These are phyloP conservation scores for Pythium sukuiense DNA, from an alignment of 352 stramenopile genomes.

Conservation along the genomic window DNA sequence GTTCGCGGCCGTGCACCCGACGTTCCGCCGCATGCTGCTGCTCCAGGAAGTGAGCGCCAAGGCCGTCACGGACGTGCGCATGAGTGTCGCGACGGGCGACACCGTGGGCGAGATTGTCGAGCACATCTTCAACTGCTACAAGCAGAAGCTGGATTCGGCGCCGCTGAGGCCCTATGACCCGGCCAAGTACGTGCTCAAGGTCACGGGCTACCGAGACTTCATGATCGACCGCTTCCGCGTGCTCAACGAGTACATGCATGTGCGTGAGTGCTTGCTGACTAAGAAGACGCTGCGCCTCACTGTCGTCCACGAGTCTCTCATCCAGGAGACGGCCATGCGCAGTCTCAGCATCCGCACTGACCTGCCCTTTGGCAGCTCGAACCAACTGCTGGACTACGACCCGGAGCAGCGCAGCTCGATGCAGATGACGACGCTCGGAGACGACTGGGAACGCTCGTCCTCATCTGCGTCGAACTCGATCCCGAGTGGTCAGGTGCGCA, in stretches of 20 bases:
- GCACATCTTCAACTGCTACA: constrained; percentile 90
- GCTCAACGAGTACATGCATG: constrained; percentile 88
- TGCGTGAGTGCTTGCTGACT: constrained; percentile 81
- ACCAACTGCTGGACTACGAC: constrained; percentile 62
- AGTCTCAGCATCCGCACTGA: constrained; percentile 76
- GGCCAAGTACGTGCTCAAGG: constrained; percentile 82
- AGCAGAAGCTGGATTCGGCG: constrained; percentile 71
- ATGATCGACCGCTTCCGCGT: constrained; percentile 82
- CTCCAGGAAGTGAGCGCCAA: constrained; percentile 83
- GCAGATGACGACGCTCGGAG: constrained; percentile 71
- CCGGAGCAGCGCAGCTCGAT: constrained; percentile 61
- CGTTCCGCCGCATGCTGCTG: constrained; percentile 82
- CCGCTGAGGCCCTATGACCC: constrained; percentile 78
- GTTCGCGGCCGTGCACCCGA: constrained; percentile 77
- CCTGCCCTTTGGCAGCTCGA: constrained; percentile 44
- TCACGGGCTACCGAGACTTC: constrained; percentile 85
- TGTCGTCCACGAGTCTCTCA: constrained; percentile 84
- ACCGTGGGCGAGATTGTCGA: constrained; percentile 88
- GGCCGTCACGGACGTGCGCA: constrained; percentile 82
- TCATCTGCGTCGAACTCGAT: constrained; percentile 31
- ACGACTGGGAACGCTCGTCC: constrained; percentile 64
- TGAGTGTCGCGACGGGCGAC: constrained; percentile 80
- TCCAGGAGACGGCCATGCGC: constrained; percentile 79
- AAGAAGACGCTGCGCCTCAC: constrained; percentile 87
- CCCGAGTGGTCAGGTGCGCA: constrained; percentile 53